phyloP scores from a whole-genome alignment of 495 filamentous ascomycete genomes.

The Aspergillus heteromorphus region DNA sequence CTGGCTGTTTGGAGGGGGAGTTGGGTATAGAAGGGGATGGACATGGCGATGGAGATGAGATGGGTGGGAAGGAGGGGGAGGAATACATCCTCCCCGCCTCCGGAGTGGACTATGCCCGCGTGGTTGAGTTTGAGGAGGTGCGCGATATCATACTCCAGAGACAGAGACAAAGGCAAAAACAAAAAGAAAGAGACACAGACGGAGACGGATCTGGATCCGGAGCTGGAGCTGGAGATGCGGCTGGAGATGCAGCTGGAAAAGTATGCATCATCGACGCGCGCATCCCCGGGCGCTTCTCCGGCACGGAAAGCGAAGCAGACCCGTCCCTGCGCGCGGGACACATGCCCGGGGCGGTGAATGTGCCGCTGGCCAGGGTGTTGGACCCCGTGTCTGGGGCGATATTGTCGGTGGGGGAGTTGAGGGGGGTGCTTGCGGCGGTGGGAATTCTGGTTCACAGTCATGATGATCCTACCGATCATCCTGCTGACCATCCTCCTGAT shows the following conservation, averaged over 20 bases:
- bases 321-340: slow-evolving; percentile 21
- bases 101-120: not conserved
- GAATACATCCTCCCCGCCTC: not conserved
- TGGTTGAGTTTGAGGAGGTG: no score
- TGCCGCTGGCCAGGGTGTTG: slow-evolving; percentile 24
- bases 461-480: no score
- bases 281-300: slow-evolving; percentile 16
- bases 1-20: not conserved
- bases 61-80: not conserved
- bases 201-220: no score
- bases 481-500: no score
- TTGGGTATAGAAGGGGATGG: not conserved
- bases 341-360: slow-evolving; percentile 26
- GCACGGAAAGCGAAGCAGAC: slow-evolving; percentile 5
- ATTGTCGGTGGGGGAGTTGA: slow-evolving; percentile 10
- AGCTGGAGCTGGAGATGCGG: no score
- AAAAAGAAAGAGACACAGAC: no score
- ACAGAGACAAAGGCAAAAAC: no score
- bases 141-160: no score
- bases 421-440: slow-evolving; percentile 14
- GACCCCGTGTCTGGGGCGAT: slow-evolving; percentile 11
- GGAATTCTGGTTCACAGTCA: no score
- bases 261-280: slow-evolving; percentile 22
- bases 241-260: no score
- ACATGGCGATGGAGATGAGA: not conserved